Conservation (phyloP, 73 alveolate species). For the Paramecium biaurelia region DNA sequence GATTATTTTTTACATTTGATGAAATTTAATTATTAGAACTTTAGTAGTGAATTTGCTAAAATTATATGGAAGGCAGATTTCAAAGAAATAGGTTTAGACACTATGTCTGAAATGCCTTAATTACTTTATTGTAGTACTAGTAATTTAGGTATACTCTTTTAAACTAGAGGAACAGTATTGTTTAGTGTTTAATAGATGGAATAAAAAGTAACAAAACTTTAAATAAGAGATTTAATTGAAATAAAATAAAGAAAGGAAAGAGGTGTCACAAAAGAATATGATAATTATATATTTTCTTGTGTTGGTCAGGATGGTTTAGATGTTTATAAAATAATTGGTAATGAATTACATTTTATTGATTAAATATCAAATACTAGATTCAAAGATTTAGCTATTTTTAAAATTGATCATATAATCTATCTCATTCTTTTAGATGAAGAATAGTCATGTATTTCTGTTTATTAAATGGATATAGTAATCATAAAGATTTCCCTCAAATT, state of each 20-base stretch:
- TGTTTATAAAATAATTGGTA: not conserved
- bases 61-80: constrained; percentile 18
- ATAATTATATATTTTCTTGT: not conserved
- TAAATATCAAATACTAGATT: not conserved
- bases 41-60: not conserved
- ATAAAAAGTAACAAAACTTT: not conserved
- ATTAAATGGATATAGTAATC: not conserved
- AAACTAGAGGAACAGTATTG: not conserved
- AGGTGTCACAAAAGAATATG: constrained; percentile 23
- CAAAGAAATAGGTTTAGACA: not conserved
- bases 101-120: not conserved
- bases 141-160: not conserved
- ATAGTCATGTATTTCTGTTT: not conserved
- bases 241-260: not conserved
- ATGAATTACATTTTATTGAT: not conserved
- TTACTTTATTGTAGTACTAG: not conserved
- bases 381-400: not conserved
- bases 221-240: not conserved
- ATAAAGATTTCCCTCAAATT: not conserved
- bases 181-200: constrained; percentile 18
- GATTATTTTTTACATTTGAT: not conserved
- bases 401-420: not conserved
- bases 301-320: constrained; percentile 33
- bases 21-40: not conserved
- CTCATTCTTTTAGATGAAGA: not conserved